These are phyloP conservation scores for Neurospora sp. DNA, from an alignment of 495 filamentous ascomycete genomes.

Conservation along the genomic window DNA sequence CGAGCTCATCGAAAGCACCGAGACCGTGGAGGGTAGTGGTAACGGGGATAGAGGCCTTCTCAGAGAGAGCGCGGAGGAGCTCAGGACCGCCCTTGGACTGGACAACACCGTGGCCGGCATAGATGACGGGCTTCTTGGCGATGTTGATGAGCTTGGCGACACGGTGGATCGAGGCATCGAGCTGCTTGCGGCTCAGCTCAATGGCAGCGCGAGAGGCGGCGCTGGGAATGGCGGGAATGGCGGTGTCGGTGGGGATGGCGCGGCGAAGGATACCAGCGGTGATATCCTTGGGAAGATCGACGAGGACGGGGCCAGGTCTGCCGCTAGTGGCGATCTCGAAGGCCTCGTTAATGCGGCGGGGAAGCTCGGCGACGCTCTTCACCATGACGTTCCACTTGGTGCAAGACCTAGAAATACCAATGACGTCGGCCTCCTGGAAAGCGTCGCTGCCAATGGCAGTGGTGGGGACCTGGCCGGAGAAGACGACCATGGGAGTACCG, in stretches of 20 bases:
- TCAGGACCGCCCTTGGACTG: constrained; percentile 53
- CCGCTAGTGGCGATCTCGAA: constrained; percentile 75
- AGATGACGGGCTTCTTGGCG: constrained; percentile 68
- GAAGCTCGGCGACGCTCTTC: constrained; percentile 66
- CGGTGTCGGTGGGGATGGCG: constrained; percentile 57
- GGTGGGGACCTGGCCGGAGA: constrained; percentile 67
- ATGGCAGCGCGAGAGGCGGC: constrained; percentile 58
- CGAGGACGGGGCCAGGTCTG: constrained; percentile 67
- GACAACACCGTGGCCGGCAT: constrained; percentile 63
- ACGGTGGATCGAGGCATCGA: constrained; percentile 48
- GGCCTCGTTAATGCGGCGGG: constrained; percentile 72
- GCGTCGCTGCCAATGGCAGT: constrained; percentile 67
- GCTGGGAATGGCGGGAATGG: constrained; percentile 56
- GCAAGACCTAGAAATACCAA: constrained; percentile 67
- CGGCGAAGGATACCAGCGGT: constrained; percentile 54
- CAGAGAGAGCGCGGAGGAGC: constrained; percentile 56
- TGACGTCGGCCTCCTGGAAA: constrained; percentile 71
- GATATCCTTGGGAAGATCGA: constrained; percentile 72
- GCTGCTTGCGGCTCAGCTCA: constrained; percentile 46
- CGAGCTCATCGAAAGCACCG: constrained; percentile 66
- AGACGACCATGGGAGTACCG: constrained; percentile 70
- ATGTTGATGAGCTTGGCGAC: constrained; percentile 60
- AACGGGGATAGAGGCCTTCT: constrained; percentile 65
- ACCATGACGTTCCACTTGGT: constrained; percentile 86
- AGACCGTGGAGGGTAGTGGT: constrained; percentile 72